Base-by-base conservation (phyloP, 176 grass and related monocot species). In the Aechmea fasciata region DNA sequence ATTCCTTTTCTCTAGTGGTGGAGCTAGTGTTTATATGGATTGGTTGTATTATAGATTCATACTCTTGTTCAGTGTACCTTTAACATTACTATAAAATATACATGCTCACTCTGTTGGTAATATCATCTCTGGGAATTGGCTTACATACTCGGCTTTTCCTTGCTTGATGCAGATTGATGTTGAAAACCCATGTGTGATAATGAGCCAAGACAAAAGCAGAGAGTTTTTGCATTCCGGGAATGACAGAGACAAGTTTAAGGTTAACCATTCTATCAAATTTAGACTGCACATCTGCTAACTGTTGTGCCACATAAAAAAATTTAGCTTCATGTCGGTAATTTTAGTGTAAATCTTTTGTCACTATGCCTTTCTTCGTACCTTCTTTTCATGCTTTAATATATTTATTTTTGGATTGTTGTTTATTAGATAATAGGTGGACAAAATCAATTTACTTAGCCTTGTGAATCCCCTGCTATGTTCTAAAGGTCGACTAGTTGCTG, bases 171-270 rank as follows among this genome's bases (percentile, higher is more conserved):
- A 96, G 88, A 92, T 96, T 69, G 93, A 92, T 71, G 88, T 96
- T 77, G 93, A 96, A 77, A 96, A 96, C 79, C 88, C 93, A 70
- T 96, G 93, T 85, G 93, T 96, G 41, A 92, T 96, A 67, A 96
- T 92, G 88, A 91, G 81, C 59, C 93, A 96, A 78, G 93, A 96
- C 79, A 96, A 92, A 82, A 96, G 93, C 74, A 87, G 88, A 83
- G 93, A 92, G 76, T 96, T 96, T 70, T 82, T 96, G 50, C 88
- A 96, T 85, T 96, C 93, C 55, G 88, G 93, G 69, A 96, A 87
- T 69, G 79, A 92, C 67, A 96, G 67, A 72, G 88, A 96, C 62
- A 96, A 90, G 57, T 96, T 96, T 80, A 92, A 96, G 88, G 88
- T 96, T 79, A 65, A 61, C n/a, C 26, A 61, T 74, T 51, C 26